Evolutionary conservation across 1,284 basidiomycete species (phyloP), one percentile per base, ranked within the genome.

Genomic region (Inonotus obliquus): DNA sequence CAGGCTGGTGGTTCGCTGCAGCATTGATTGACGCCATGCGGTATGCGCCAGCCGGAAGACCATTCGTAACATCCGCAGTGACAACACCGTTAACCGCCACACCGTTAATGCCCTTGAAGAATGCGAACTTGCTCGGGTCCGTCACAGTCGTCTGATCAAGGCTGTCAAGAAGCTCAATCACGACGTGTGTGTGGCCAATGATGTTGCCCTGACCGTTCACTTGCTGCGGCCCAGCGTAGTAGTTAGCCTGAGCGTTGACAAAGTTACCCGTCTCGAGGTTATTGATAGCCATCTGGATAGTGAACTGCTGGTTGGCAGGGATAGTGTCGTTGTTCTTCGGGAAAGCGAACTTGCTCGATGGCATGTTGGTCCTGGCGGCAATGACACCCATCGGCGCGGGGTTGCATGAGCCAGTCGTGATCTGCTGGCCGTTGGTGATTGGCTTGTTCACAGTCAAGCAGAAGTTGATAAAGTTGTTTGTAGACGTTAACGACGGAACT

Each of bases 31-130:
- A 77, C 55, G 81, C 78, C 62, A 87, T 68, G 68, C 77, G 77
- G 75, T 89, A 89, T 1, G 69, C 65, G 48, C 87, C 87, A 7
- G 77, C 77, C 4, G 81, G 77, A 27, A 89, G 75, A 63, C 87
- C 87, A 19, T 73, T 77, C 4, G 81, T 73, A 59, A 92, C 86
- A 32, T 74, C 72, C 25, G 81, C 80, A 44, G 78, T 75, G 23
- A 89, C 72, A 19, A 79, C 65, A 11, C 86, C 86, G 60, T 77
- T 76, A 32, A 65, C 67, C 52, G 76, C 77, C 0, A 76, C 77
- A 37, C 61, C 69, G 67, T 82, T 82, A 69, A 89, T 72, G 66
- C 84, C 86, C 76, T 83, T 84, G 81, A 91, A 92, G 77, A 87
- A 90, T 5, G 78, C 81, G 66, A 87, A 88, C 65, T 73, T 72